Evolutionary conservation across 768 basidiomycete species (phyloP), one percentile per base, ranked within the genome.

Genomic region (Boletus sensibilis): DNA sequence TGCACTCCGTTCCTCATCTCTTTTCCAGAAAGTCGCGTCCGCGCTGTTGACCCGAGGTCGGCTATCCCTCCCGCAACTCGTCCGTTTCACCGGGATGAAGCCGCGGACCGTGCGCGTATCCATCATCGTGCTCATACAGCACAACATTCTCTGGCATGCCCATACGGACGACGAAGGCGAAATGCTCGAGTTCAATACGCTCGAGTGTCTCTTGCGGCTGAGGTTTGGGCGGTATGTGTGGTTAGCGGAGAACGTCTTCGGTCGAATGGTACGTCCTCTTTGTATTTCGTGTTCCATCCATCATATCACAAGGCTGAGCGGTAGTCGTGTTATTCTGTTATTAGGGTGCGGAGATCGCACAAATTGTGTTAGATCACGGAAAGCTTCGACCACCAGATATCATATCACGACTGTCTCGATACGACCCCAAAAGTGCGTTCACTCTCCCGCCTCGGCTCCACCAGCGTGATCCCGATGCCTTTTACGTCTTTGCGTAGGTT

Each of bases 121-220:
- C 20, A 74, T 95, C 20, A 76, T 97, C 43, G 82, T 88, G 43
- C 81, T 98, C 51, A 79, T 95, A 18, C 95, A 98, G 68, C 95
- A 98, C 68, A 94, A 97, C 72, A 72, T 97, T 42, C 77, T 95
- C 42, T 94, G 93, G 90, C 91, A 94, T 67, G 82, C 87, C 10
- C 80, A 81, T 38, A 80, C 80, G 6, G 85, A 86, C 10, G 84
- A 85, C n/a, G 87, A 85, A 40, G 84, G 82, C 6, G 89, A 88
- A 59, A 81, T 90, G 55, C 78, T 90, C 46, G 94, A 97, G 69
- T 76, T 96, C 59, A 93, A 94, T 64, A 75, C 84, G 14, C 83
- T 88, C 52, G 92, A 94, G 67, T 94, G 94, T 68, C 77, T 97
- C 35, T 76, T 85, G 74, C 78, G 94, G 53, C 64, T 93, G 68